Evolutionary conservation across 306 rosid genomes (phyloP).

Genomic region (Canavalia gladiata): DNA sequence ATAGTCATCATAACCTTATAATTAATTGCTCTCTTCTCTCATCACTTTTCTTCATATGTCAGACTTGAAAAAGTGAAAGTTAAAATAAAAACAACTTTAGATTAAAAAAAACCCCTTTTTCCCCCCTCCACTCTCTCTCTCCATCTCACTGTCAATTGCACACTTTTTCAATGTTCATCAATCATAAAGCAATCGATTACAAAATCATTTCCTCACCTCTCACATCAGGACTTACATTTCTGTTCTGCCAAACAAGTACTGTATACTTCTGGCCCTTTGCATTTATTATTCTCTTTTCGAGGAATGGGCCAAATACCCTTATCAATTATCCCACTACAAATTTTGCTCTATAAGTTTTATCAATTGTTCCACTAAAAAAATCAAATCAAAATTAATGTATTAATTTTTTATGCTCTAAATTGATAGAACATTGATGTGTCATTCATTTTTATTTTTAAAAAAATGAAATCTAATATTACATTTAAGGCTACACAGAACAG

Average conservation of each 20-base stretch:
- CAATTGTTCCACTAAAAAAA: no score
- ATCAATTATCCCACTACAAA: conserved; percentile 37
- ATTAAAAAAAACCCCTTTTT: background rate
- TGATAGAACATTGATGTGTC: background rate
- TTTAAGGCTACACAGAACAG: background rate
- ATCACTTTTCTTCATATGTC: conserved; percentile 54
- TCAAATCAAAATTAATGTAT: background rate
- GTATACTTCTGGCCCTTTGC: conserved; percentile 63
- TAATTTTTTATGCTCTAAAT: background rate
- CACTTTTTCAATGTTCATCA: conserved; percentile 58
- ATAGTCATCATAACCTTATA: conserved; percentile 61
- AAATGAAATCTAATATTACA: background rate
- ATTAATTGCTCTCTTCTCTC: conserved; percentile 48
- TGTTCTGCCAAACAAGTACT: conserved; percentile 69
- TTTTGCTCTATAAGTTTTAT: background rate
- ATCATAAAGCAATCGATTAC: conserved; percentile 99
- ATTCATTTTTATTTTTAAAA: background rate
- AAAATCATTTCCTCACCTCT: conserved; percentile 85
- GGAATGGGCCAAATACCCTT: conserved; percentile 53
- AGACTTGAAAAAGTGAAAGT: conserved; percentile 53
- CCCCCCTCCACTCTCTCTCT: conserved; percentile 8
- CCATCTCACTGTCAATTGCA: conserved; percentile 50
- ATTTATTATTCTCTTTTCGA: conserved; percentile 66
- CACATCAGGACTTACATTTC: conserved; percentile 69
- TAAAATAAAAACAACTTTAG: conserved; percentile 16